A percentile compares a stretch with the other conserved stretches of the same genome.
phyloP scores from a whole-genome alignment of 2,329 filamentous ascomycete species.

The Ophiostoma piceae region DNA sequence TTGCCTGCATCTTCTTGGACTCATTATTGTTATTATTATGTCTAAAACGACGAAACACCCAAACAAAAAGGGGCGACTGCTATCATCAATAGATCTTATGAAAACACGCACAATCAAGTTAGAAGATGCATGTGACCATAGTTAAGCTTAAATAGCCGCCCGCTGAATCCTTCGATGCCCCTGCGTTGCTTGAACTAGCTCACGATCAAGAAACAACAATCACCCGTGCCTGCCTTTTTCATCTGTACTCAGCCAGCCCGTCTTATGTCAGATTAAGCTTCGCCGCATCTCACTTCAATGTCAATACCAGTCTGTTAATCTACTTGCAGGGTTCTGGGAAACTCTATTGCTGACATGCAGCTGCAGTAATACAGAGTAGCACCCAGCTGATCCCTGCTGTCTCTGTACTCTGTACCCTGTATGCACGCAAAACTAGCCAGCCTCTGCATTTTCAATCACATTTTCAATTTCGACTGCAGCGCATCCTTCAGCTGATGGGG shows the following conservation, averaged over 20 bases:
- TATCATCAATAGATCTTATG: background rate
- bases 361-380: background rate
- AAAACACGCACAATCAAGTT: background rate
- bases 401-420: too few species aligned
- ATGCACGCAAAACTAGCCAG: background rate
- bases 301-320: background rate
- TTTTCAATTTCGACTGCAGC: background rate
- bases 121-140: background rate
- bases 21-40: constrained; percentile 9
- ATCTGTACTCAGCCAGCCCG: too few species aligned
- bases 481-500: background rate
- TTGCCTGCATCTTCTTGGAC: too few species aligned
- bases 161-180: too few species aligned
- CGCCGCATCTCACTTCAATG: too few species aligned
- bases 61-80: background rate
- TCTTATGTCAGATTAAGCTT: too few species aligned
- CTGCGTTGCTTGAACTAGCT: too few species aligned
- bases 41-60: background rate
- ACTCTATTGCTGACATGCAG: background rate
- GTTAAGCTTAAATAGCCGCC: too few species aligned
- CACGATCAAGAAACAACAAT: too few species aligned
- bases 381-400: background rate
- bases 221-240: too few species aligned
- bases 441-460: background rate
- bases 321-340: background rate